A percentile compares a stretch with the other conserved stretches of the same genome.
Conservation (phyloP, 805 yeast genomes). For the Zygotorulaspora danielsina region DNA sequence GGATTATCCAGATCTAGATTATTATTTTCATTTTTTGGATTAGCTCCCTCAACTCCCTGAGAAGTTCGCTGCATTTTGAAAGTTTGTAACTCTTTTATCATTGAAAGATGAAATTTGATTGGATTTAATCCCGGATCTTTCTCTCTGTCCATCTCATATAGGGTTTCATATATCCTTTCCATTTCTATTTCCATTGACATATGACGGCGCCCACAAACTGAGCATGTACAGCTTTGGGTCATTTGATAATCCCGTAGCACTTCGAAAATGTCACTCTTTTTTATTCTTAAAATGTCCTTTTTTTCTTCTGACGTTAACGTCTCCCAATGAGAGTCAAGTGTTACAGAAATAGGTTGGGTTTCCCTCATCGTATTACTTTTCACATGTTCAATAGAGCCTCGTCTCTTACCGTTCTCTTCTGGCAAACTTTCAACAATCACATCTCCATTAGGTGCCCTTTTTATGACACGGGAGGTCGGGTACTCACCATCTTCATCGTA, state of each 20-base stretch:
- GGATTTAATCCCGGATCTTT: conserved; percentile 33
- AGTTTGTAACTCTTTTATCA: conserved; percentile 33
- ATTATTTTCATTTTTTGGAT: not conserved
- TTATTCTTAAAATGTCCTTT: conserved; percentile 56
- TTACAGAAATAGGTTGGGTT: conserved; percentile 21
- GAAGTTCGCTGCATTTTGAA: conserved; percentile 18
- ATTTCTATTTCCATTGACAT: conserved; percentile 70
- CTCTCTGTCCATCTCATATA: conserved; percentile 49
- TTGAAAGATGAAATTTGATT: conserved; percentile 32
- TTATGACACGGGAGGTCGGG: conserved; percentile 67
- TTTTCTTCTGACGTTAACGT: conserved; percentile 57
- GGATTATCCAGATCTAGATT: not conserved
- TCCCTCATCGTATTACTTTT: conserved; percentile 5
- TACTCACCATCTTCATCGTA: conserved; percentile 58
- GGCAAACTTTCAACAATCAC: conserved; percentile 56
- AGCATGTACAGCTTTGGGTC: conserved; percentile 55
- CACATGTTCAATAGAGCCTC: conserved; percentile 3
- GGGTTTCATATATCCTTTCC: conserved; percentile 65
- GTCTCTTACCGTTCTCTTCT: conserved; percentile 12
- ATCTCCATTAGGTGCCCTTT: conserved; percentile 69
- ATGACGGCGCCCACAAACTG: conserved; percentile 72
- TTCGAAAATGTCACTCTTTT: conserved; percentile 63
- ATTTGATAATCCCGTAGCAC: conserved; percentile 58
- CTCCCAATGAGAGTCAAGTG: conserved; percentile 53
- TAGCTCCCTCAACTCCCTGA: not conserved